phyloP scores from a whole-genome alignment of 2,329 filamentous ascomycete species.

The Phaeosphaeria sp. region DNA sequence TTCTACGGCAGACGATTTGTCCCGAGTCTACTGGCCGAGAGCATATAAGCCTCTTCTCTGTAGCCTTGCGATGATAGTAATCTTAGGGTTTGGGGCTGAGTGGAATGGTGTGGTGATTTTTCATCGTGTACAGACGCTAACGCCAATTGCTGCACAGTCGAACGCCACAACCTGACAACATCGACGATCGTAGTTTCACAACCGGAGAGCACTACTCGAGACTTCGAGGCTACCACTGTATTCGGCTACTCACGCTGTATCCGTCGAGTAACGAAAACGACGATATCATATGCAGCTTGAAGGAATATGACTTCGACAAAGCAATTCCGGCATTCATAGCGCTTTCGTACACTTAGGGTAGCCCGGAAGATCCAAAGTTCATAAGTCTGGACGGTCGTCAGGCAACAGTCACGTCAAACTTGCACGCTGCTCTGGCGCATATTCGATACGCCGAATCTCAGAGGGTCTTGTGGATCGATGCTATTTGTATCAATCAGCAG shows the following conservation, averaged over 20 bases:
- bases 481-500: neutral
- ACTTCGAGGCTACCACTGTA: neutral
- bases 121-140: too few relatives aligned
- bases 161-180: too few relatives aligned
- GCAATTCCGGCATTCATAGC: neutral
- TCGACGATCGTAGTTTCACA: too few relatives aligned
- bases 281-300: neutral
- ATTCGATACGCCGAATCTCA: neutral
- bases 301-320: neutral
- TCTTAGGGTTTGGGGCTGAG: too few relatives aligned
- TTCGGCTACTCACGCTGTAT: neutral
- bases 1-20: too few relatives aligned
- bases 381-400: neutral
- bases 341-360: neutral
- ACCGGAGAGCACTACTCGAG: neutral
- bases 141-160: too few relatives aligned
- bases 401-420: neutral
- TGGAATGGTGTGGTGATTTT: too few relatives aligned
- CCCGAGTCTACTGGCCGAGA: too few relatives aligned
- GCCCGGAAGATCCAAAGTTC: neutral
- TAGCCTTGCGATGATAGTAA: too few relatives aligned
- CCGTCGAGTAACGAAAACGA: neutral
- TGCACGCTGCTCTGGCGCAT: neutral
- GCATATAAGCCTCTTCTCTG: too few relatives aligned
- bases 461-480: neutral